Base-by-base conservation (phyloP, 1,139 yeast species). In the Protomyces lactucae-debilis region DNA sequence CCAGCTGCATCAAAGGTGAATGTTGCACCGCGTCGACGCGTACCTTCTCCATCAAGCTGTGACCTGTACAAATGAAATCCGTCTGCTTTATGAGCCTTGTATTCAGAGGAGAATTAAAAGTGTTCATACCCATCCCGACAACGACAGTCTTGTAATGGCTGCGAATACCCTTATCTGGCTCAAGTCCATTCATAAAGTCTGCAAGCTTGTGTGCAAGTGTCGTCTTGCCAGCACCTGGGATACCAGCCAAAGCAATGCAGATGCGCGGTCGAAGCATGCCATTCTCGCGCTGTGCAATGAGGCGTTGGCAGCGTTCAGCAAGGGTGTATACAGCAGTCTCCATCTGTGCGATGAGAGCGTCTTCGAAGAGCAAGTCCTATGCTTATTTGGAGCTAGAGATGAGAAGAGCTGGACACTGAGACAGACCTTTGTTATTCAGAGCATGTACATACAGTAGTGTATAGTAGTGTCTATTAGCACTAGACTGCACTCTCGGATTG, bases 21-120 rank as follows among this genome's bases (percentile, higher is more conserved):
- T 0, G 96, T 95, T 0, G 96, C 87, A 0, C 97, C 97, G 61
- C 97, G 80, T 68, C 90, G 77, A 48, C 76, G 74, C 46, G 84
- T 76, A 0, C 96, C 93, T 48, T 76, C 78, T 56, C 75, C 68
- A 32, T 76, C 78, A 39, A 92, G 76, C 61, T 83, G 81, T 0
- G 74, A 68, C 52, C 93, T 76, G 10, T 90, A 84, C 39, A 84
- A 78, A 73, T 92, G 98, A 72, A 82, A 92, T 10, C 98, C 98
- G 75, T 92, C 97, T 86, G 83, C 84, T 10, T 86, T 84, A 1
- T 21, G 9, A 40, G 48, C 16, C 12, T 43, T 21, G 8, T 23
- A 1, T 36, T 16, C 4, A 16, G 25, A 46, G 37, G 3, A 35
- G 14, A 54, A 2, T 28, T 10, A 36, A 35, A 4, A 35, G 40